A percentile compares a stretch with the other conserved stretches of the same genome.
phyloP scores from a whole-genome alignment of 192 early-diverging fungal species.

The Coemansia umbellata region DNA sequence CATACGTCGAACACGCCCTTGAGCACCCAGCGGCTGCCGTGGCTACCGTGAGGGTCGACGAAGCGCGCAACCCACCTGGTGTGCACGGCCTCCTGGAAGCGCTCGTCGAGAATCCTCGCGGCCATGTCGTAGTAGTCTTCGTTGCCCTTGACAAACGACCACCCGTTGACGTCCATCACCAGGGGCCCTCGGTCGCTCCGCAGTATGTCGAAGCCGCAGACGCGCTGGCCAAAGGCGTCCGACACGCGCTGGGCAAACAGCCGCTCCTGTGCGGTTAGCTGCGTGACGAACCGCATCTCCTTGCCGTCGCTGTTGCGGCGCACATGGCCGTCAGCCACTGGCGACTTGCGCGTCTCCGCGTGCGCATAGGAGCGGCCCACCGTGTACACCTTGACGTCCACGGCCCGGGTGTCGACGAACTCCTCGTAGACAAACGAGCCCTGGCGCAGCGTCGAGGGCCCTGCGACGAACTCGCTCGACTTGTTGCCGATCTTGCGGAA shows the following conservation, averaged over 20 bases:
- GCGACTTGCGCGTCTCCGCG: slow-evolving; percentile 95
- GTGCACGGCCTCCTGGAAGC: slow-evolving; percentile 70
- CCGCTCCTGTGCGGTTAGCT: slow-evolving; percentile 73
- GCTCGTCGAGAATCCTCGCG: slow-evolving; percentile 64
- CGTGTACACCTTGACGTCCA: slow-evolving; percentile 98
- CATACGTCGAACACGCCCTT: slow-evolving; percentile 93
- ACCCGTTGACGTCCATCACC: slow-evolving; percentile 98
- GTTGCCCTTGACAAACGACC: slow-evolving; percentile 98
- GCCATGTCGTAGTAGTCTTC: slow-evolving; percentile 89
- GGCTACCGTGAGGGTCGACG: slow-evolving; percentile 48
- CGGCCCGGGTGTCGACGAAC: slow-evolving; percentile 91
- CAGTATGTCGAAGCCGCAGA: slow-evolving; percentile 94
- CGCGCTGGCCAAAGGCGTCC: slow-evolving; percentile 83
- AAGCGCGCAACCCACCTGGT: slow-evolving; percentile 57
- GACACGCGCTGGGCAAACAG: slow-evolving; percentile 71
- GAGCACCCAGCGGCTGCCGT: slow-evolving; percentile 84
- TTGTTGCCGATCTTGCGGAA: slow-evolving; percentile 94
- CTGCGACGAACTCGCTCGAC: slow-evolving; percentile 82
- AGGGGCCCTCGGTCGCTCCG: slow-evolving; percentile 72
- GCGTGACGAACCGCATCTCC: slow-evolving; percentile 90
- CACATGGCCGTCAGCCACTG: slow-evolving; percentile 95
- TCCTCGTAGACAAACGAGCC: slow-evolving; percentile 93
- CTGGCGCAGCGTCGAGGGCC: slow-evolving; percentile 63
- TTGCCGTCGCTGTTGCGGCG: slow-evolving; percentile 94
- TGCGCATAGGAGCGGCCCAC: slow-evolving; percentile 86